Evolutionary conservation across 2,329 filamentous ascomycete species (phyloP), one percentile per base, ranked within the genome.

Genomic region (Apiospora hydei): DNA sequence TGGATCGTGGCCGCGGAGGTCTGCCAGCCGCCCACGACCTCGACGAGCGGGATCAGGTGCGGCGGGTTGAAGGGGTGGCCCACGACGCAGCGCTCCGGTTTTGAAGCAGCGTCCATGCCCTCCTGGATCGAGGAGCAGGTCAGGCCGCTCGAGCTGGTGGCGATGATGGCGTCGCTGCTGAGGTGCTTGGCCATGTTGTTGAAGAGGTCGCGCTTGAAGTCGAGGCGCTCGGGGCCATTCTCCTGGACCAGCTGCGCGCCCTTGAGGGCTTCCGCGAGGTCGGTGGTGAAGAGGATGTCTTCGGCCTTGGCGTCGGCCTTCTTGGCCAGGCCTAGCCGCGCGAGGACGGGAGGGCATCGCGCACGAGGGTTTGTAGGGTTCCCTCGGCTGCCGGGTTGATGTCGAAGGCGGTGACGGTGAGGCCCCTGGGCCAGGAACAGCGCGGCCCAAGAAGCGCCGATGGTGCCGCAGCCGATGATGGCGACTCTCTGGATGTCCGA

Each of bases 11-110:
- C 70, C 0, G 71, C 21, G 6, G 76, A 71, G 0, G 83, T 85
- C 53, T 76, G 74, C 1, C 73, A 67, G 2, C 82, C 80, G 11
- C 81, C 82, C 1, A 85, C 84, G 0, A 86, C 82, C 75, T 87
- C 85, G 26, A 86, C 83, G 18, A 86, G 78, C 0, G 84, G 84
- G 26, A 86, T 84, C 24, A 87, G 77, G 73, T 86, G 85, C 7
- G 84, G 85, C 11, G 85, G 85, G 73, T 87, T 86, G 78, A 86
- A 86, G 0, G 85, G 84, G 74, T 86, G 85, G 4, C 84, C 84
- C 38, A 86, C 81, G 0, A 85, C 75, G 46, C 83, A 78, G n/a
- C 83, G 79, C 26, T 75, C 76, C 0, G 82, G 72, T 16, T 24
- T 34, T 10, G 72, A 34, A 4, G 51, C 80, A 44, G 78, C 74